Evolutionary conservation across 257 asterid genomes (phyloP), one percentile per base, ranked within the genome.

Genomic region (Solanum etuberosum): DNA sequence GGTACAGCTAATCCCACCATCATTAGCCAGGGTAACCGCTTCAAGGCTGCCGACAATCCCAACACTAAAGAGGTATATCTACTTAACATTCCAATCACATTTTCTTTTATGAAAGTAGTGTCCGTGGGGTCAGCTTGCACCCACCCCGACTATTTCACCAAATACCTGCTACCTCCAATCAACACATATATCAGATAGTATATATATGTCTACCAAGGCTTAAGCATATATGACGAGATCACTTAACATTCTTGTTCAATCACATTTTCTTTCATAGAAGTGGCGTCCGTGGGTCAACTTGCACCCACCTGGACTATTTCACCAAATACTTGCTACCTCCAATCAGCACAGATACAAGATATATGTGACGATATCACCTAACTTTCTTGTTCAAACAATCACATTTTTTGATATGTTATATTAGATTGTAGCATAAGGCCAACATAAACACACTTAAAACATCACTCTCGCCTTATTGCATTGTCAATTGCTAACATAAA

Each of bases 1-100:
- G 98, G 98, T 6, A 95, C 97, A 48, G 91, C 96, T 3, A 89
- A 91, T 76, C 96, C 98, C 83, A 94, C 96, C 59, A 94, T 95
- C 81, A 86, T 95, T 86, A 94, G 98, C 96, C 98, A 94, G 92
- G 98, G 98, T 12, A 95, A 95, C 87, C 91, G 97, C 18, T 94
- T 93, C 95, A 93, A 88, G 90, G 96, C 98, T 83, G 83, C 95
- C 6, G 31, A 90, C 37, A 88, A 92, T 61, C 84, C 84, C 0
- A 23, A 71, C 90, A 89, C 94, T 31, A 95, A 94, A 82, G 91
- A 95, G 93, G 98, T 94, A 92, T 31, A 54, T 94, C 92, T 38
- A 63, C 13, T 32, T 51, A 81, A 31, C 68, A 81, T 81, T 81
- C 85, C 67, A 81, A 81, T 9, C 29, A 48, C 7, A 9, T 51